Evolutionary conservation across 164 flowering plant species (phyloP), one percentile per base, ranked within the genome.

Genomic region (Cinnamomum chago): DNA sequence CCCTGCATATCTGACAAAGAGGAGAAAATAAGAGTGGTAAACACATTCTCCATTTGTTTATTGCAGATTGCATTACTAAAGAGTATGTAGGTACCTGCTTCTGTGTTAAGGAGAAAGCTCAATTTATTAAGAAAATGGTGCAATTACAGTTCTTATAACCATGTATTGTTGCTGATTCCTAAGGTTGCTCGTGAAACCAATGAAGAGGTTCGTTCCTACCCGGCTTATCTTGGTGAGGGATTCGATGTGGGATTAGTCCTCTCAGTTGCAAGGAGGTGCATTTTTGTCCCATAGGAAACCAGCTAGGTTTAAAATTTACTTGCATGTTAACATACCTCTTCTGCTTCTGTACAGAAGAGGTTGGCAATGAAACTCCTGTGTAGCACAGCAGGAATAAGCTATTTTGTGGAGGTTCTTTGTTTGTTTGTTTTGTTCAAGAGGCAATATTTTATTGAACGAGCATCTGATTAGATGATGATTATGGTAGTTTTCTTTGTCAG

Each of bases 181-280:
- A 79, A 95, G 99, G 98, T 93, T 89, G 95, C 99, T 81, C 90
- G 92, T 70, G 99, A 95, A 83, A 93, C 98, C 47, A 95, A 93
- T 79, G 97, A 93, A 81, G 97, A 92, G 79, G 95, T 95, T 79
- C 97, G 91, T 74, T 82, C 83, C 33, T 85, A 92, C 71, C 82
- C 85, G 79, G 96, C 89, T 69, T 89, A 85, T 81, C 94, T 95
- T 70, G 83, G 90, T 66, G 98, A 90, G 84, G 99, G 92, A 70
- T 90, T 93, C 82, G 91, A 93, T 80, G 90, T 95, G 14, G 91
- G 95, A 76, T 87, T 93, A 25, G 90, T 95, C 50, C 97, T 95
- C 73, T 82, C 91, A 33, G 87, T 95, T 83, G 98, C 96, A 47
- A 92, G 87, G 85, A 95, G 97, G 99, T 95, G 72, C 76, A 65